Evolutionary conservation across 2,329 filamentous ascomycete species (phyloP), one percentile per base, ranked within the genome.

Genomic region (Emmonsiellopsis sp.): DNA sequence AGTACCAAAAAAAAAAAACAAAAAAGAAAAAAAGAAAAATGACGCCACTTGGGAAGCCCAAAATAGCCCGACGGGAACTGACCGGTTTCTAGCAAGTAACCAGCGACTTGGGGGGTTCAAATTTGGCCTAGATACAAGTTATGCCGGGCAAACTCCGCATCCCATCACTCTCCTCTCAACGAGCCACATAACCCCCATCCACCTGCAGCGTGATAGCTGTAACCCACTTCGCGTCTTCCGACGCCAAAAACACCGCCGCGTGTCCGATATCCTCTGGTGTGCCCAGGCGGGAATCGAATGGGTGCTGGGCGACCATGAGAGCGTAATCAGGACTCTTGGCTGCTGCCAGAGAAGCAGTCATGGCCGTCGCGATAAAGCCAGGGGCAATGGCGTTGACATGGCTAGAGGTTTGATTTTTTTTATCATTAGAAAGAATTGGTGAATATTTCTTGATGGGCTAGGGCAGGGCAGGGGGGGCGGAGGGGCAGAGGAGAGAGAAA

Each of bases 351-450:
- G 43, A 9, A 20, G 59, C 58, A 48, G 62, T 59, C 1, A 65
- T 61, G 5, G 62, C 58, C 2, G 65, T 70, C 54, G 60, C 57
- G 10, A 63, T 64, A 61, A 63, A 80, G 5, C 79, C 79, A 4
- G 79, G 79, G 52, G 77, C 79, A 5, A 81, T 68, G 0, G 76
- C 76, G 58, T 81, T 81, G 35, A 73, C 71, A 55, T 81, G 78
- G 26, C 54, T 57, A 37, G 32, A n/a, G n/a, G n/a, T 15, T 35
- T 9, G 7, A 41, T 15, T 34, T 34, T 15, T 35, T 32, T 50
- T 41, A 38, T 13, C 30, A 38, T n/a, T n/a, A n/a, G n/a, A n/a
- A n/a, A n/a, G n/a, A n/a, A n/a, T n/a, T n/a, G 35, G 9, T 8
- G 1, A 15, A n/a, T 11, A 45, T 30, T 26, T 9, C 13, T 30